Percentiles rank a stretch among this genome's conserved stretches.
These are phyloP conservation scores for Coniochaeta prunicola DNA, from an alignment of 2,329 filamentous ascomycete genomes.

Conservation along the genomic window DNA sequence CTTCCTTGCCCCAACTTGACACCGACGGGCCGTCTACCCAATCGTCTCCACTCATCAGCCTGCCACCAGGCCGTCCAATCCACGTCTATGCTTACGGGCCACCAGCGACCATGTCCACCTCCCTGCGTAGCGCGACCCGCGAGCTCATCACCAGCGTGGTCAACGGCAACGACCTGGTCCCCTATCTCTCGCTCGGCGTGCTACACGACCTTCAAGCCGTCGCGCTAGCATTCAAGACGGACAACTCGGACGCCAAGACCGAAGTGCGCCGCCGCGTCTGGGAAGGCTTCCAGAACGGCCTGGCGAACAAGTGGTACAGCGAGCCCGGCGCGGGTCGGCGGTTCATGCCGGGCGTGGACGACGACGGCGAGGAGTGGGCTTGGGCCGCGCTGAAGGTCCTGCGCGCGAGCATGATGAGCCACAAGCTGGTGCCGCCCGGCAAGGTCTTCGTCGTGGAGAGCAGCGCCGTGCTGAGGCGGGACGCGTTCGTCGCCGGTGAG, in stretches of 20 bases:
- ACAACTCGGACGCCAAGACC: constrained; percentile 58
- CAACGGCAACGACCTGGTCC: constrained; percentile 67
- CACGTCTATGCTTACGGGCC: constrained; percentile 77
- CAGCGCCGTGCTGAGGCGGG: constrained; percentile 57
- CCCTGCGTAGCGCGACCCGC: constrained; percentile 61
- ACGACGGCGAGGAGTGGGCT: constrained; percentile 62
- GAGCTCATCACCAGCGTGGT: constrained; percentile 70
- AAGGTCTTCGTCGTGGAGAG: constrained; percentile 70
- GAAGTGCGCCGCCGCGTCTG: constrained; percentile 62
- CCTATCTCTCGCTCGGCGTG: constrained; percentile 64
- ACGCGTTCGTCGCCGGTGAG: constrained; percentile 46
- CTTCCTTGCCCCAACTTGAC: not conserved
- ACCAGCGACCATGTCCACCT: constrained; percentile 63
- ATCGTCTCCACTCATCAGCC: constrained; percentile 29
- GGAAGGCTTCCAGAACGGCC: constrained; percentile 54
- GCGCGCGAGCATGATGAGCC: constrained; percentile 58
- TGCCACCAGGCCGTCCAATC: constrained; percentile 63
- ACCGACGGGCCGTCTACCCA: not conserved
- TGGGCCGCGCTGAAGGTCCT: constrained; percentile 59
- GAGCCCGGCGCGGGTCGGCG: constrained; percentile 1
- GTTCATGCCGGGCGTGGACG: constrained; percentile 9
- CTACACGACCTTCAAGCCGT: constrained; percentile 69
- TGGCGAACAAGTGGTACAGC: constrained; percentile 55
- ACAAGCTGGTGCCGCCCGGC: constrained; percentile 66
- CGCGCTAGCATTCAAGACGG: constrained; percentile 65